Evolutionary conservation across 169 alveolate genomes (phyloP), one percentile per base, ranked within the genome.

Genomic region (Eimeria necatrix): DNA sequence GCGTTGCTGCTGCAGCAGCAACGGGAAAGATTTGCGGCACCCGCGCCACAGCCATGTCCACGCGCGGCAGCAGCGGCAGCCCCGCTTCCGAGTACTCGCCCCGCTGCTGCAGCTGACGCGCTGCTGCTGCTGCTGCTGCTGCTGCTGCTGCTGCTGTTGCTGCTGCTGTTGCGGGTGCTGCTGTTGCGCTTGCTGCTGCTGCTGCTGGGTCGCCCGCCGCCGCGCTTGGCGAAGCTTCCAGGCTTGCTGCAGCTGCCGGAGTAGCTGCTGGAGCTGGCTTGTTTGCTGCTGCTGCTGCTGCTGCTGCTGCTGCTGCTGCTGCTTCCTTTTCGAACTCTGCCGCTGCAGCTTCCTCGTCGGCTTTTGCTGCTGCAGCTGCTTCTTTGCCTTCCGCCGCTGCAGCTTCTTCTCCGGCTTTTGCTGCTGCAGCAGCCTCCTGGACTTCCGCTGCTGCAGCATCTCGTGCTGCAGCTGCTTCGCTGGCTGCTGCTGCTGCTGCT

Each of bases 1-100:
- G 64, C 53, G 89, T 80, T 48, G 89, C 32, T 12, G 78, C 78
- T 80, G 89, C 89, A 48, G 89, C 89, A 16, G 89, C 89, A 52
- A 80, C 53, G 0, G 89, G 89, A 49, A 80, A 51, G 2, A 80
- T 52, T 68, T n/a, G 64, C 0, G 89, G 89, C 70, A 80, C 12
- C 24, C 89, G 9, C 46, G 89, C 89, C 18, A 80, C 4, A 0
- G 70, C 89, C 71, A 52, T n/a, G 71, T 80, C 89, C 14, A 80
- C 70, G 0, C 89, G 70, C 49, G n/a, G 20, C 80, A 70, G 51
- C 4, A 49, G 46, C 16, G 80, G 41, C 61, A 41, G 61, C 68
- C 0, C 68, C 68, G 2, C 2, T 18, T 56, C 68, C 20, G 68
- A 56, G 12, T 56, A 10, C 20, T 56, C 20, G 22, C 20, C 68